Evolutionary conservation across 1,139 yeast genomes (phyloP).

Genomic region (Pichia sp.): DNA sequence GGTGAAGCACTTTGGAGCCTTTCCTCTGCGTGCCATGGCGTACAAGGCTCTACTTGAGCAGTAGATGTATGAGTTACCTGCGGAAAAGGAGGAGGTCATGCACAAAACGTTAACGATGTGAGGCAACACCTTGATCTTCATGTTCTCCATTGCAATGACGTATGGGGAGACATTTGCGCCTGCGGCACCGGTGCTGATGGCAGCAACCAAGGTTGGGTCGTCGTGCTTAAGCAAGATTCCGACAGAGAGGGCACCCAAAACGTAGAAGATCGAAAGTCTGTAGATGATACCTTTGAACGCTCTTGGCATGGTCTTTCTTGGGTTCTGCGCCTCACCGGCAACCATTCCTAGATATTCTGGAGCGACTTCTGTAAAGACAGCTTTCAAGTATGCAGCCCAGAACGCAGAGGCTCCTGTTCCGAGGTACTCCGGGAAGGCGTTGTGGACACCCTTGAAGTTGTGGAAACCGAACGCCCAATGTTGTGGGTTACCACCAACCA

Average conservation of each 20-base stretch:
- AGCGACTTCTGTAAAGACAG: slow-evolving; percentile 53
- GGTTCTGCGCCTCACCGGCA: slow-evolving; percentile 51
- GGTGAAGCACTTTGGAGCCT: slow-evolving; percentile 35
- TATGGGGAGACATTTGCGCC: slow-evolving; percentile 31
- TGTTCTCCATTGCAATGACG: slow-evolving; percentile 27
- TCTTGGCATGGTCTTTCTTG: slow-evolving; percentile 46
- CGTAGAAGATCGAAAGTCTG: slow-evolving; percentile 38
- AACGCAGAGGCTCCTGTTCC: slow-evolving; percentile 48
- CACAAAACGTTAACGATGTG: slow-evolving; percentile 34
- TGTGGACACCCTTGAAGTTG: slow-evolving; percentile 56
- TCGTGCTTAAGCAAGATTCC: slow-evolving; percentile 27
- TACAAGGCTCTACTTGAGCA: slow-evolving; percentile 39
- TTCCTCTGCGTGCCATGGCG: slow-evolving; percentile 36
- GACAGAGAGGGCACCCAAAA: slow-evolving; percentile 28
- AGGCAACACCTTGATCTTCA: slow-evolving; percentile 31
- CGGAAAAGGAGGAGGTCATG: slow-evolving; percentile 36
- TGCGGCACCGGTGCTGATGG: slow-evolving; percentile 25
- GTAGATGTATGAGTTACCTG: slow-evolving; percentile 40
- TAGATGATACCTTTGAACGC: slow-evolving; percentile 36
- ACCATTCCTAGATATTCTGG: slow-evolving; percentile 51
- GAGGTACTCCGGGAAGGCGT: slow-evolving; percentile 48
- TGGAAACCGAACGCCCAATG: slow-evolving; percentile 59
- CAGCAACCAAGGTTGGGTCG: slow-evolving; percentile 21
- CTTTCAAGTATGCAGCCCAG: slow-evolving; percentile 55
- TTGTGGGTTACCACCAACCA: slow-evolving; percentile 55